Conservation (phyloP, 164 flowering plant genomes). For the grape (Vitis vinifera) region ASM3070453v1 NC_081810.1:1242501-1243000, state of each 20-base stretch:
- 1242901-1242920: conserved; percentile 95
- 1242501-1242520: conserved; percentile 96
- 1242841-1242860: conserved; percentile 11
- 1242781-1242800: not conserved
- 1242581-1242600: conserved; percentile 69
- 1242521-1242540: conserved; percentile 84
- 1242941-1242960: conserved; percentile 87
- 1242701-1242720: conserved; percentile 93
- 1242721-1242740: conserved; percentile 68
- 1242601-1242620: not conserved
- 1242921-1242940: conserved; percentile 94
- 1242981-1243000: conserved; percentile 98
- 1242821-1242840: not conserved
- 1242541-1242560: conserved; percentile 73
- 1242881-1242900: conserved; percentile 94
- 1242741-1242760: conserved; percentile 95
- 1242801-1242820: not conserved
- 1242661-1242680: not conserved
- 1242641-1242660: not conserved
- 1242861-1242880: conserved; percentile 72
- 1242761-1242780: conserved; percentile 72
- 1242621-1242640: not conserved
- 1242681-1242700: conserved; percentile 11
- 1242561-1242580: conserved; percentile 86
- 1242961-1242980: conserved; percentile 80